These are phyloP conservation scores for Triglochin maritima DNA, from an alignment of 106 monocot species.

Conservation along the genomic window DNA sequence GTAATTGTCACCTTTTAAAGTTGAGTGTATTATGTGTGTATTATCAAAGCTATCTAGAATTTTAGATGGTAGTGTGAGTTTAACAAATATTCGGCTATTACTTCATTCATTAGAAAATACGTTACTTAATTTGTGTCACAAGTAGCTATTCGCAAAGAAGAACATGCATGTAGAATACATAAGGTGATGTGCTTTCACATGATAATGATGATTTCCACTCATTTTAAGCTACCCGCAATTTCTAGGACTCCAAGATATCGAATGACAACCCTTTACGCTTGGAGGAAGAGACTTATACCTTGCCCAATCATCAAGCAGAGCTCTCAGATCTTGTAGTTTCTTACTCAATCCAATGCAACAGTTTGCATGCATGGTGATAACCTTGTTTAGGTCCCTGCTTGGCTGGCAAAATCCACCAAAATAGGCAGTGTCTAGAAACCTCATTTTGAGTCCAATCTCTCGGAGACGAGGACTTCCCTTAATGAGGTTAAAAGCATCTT, in stretches of 20 bases:
- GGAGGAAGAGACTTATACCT: conserved; percentile 3
- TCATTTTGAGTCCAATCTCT: conserved; percentile 8
- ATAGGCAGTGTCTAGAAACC: conserved; percentile 9
- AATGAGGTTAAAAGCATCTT: conserved; percentile 15
- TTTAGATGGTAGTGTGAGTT: too few species aligned
- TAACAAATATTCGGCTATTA: too few species aligned
- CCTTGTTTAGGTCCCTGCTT: conserved; percentile 14
- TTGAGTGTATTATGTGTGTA: too few species aligned
- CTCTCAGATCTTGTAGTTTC: conserved; percentile 13
- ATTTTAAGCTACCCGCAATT: conserved; percentile 3
- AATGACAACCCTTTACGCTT: neutral
- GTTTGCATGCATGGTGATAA: conserved; percentile 18
- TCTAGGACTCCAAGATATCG: conserved; percentile 8
- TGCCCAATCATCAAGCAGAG: conserved; percentile 14
- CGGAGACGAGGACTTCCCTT: conserved; percentile 6
- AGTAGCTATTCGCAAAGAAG: too few species aligned
- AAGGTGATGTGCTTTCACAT: too few species aligned
- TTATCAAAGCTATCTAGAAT: too few species aligned
- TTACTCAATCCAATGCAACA: conserved; percentile 15
- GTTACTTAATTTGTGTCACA: too few species aligned
- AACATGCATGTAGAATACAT: too few species aligned
- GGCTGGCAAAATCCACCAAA: conserved; percentile 19
- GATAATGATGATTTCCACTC: too few species aligned
- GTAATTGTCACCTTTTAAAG: too few species aligned
- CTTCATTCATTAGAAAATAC: too few species aligned